These are phyloP conservation scores for Aotearoamyces nothofagi DNA, from an alignment of 2,329 filamentous ascomycete species.

Conservation along the genomic window DNA sequence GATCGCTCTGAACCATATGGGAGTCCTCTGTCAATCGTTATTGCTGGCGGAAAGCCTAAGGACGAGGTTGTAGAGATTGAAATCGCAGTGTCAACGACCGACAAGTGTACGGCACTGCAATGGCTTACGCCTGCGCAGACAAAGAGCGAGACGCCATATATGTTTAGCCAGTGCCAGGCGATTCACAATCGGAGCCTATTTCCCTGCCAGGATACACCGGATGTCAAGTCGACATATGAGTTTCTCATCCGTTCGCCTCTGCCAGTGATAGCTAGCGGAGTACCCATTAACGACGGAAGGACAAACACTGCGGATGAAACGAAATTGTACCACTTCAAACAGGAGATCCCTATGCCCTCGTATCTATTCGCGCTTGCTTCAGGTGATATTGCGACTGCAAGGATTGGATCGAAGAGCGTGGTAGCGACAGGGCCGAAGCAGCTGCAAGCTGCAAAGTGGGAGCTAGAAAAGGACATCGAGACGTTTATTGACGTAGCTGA, in stretches of 20 bases:
- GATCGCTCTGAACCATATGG: slow-evolving; percentile 60
- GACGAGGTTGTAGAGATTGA: slow-evolving; percentile 37
- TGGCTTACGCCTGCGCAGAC: slow-evolving; percentile 93
- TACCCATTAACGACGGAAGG: slow-evolving; percentile 36
- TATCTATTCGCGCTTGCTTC: slow-evolving; percentile 90
- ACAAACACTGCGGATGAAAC: slow-evolving; percentile 34
- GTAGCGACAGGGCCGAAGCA: slow-evolving; percentile 85
- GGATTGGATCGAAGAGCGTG: slow-evolving; percentile 70
- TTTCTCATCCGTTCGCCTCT: slow-evolving; percentile 79
- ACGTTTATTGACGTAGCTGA: slow-evolving; percentile 83
- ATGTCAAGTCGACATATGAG: slow-evolving; percentile 88
- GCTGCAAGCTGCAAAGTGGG: slow-evolving; percentile 71
- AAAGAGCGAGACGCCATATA: slow-evolving; percentile 90
- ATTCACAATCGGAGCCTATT: slow-evolving; percentile 91
- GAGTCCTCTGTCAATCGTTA: slow-evolving; percentile 49
- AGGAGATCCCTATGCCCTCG: slow-evolving; percentile 81
- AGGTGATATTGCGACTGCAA: slow-evolving; percentile 72
- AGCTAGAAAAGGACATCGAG: slow-evolving; percentile 82
- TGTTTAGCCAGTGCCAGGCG: slow-evolving; percentile 96
- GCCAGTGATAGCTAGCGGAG: slow-evolving; percentile 82
- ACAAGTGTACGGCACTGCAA: slow-evolving; percentile 80
- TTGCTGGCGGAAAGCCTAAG: slow-evolving; percentile 37
- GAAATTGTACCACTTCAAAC: slow-evolving; percentile 69
- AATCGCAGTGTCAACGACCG: slow-evolving; percentile 67
- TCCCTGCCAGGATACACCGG: slow-evolving; percentile 93